These are phyloP conservation scores for Phialocephala sp. DNA, from an alignment of 2,329 filamentous ascomycete genomes.

Conservation along the genomic window DNA sequence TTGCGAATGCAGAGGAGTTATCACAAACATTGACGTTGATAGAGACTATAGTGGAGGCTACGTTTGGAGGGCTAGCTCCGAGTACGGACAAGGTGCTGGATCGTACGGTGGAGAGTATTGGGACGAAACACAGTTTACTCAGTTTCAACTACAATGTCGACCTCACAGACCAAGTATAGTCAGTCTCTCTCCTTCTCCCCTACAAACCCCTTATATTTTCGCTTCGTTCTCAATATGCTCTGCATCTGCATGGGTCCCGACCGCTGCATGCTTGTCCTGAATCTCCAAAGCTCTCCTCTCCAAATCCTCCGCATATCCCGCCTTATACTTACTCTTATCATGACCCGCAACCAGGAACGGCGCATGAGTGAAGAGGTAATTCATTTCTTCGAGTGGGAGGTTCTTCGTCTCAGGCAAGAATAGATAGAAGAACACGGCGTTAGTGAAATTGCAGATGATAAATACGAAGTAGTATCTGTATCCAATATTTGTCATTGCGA, in stretches of 20 bases:
- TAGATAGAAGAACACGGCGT: constrained; percentile 46
- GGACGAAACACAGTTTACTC: not conserved
- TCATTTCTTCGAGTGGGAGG: constrained; percentile 45
- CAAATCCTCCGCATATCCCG: constrained; percentile 55
- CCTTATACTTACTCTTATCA: constrained; percentile 57
- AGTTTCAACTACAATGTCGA: not conserved
- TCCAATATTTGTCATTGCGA: constrained; percentile 58
- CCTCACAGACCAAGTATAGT: not conserved
- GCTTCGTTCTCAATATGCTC: constrained; percentile 15
- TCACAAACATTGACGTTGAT: constrained; percentile 18
- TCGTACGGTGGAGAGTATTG: constrained; percentile 3
- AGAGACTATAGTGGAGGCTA: constrained; percentile 14
- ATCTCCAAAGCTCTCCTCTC: constrained; percentile 64
- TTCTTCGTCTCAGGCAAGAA: constrained; percentile 44
- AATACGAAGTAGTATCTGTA: constrained; percentile 49
- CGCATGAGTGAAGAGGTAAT: constrained; percentile 49
- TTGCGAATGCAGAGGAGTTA: constrained; percentile 17
- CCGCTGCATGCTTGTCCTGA: constrained; percentile 52
- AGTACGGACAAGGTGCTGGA: constrained; percentile 8
- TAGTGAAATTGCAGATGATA: constrained; percentile 54
- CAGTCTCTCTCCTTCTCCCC: not conserved
- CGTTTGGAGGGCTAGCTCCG: constrained; percentile 12
- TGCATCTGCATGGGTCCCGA: constrained; percentile 17
- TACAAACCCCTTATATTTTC: not conserved
- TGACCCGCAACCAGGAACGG: constrained; percentile 66